phyloP scores from a whole-genome alignment of 2,329 filamentous ascomycete genomes.

The Nigrograna mackinnonii region DNA sequence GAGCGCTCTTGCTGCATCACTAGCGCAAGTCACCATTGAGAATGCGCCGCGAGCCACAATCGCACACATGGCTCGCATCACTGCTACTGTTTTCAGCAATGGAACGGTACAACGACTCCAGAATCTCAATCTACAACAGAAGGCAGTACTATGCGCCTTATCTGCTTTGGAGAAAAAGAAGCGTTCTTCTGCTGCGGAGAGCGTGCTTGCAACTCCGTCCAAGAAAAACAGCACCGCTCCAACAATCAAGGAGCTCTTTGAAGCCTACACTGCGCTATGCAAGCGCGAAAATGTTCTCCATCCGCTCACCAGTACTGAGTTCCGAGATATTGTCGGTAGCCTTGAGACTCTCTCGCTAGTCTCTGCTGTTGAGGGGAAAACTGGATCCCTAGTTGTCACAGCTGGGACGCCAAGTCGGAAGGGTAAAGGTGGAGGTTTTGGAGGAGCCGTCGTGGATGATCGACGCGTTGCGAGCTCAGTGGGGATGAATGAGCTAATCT shows the following conservation, averaged over 20 bases:
- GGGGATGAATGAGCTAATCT: slow-evolving; percentile 76
- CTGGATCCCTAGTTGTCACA: slow-evolving; percentile 63
- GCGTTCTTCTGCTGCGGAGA: slow-evolving; percentile 45
- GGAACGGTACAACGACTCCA: slow-evolving; percentile 83
- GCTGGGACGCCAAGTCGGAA: slow-evolving; percentile 74
- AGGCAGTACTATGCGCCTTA: slow-evolving; percentile 88
- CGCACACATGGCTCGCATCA: slow-evolving; percentile 88
- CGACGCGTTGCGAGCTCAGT: slow-evolving; percentile 78
- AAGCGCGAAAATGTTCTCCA: slow-evolving; percentile 87
- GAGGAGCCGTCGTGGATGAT: slow-evolving; percentile 66
- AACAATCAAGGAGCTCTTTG: slow-evolving; percentile 81
- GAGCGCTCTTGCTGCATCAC: slow-evolving; percentile 43
- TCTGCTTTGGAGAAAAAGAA: slow-evolving; percentile 82
- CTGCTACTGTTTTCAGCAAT: slow-evolving; percentile 86
- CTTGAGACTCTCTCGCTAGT: slow-evolving; percentile 87
- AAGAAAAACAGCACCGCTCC: slow-evolving; percentile 63
- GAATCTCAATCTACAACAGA: slow-evolving; percentile 92
- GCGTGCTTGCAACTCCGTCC: slow-evolving; percentile 43
- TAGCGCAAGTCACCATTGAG: slow-evolving; percentile 68
- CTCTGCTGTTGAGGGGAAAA: slow-evolving; percentile 71
- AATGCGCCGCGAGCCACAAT: slow-evolving; percentile 89
- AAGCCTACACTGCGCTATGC: slow-evolving; percentile 81
- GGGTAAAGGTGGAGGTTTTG: slow-evolving; percentile 52
- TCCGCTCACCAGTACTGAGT: slow-evolving; percentile 87
- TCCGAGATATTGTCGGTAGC: slow-evolving; percentile 87